Conservation (phyloP, 495 filamentous ascomycete species). For the Tuber aestivum region DNA sequence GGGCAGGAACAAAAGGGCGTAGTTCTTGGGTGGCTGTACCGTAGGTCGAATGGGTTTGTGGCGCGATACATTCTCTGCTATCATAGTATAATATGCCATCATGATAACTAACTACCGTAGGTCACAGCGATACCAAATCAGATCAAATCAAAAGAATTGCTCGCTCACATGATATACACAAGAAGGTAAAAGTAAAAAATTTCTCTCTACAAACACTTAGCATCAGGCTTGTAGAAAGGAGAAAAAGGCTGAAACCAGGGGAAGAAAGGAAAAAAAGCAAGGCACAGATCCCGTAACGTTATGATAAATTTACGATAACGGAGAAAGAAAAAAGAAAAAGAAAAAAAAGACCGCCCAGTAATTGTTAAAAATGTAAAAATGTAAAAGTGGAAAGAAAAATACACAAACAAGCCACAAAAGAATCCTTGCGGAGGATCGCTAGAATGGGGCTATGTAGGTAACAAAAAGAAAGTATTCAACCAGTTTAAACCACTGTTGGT, state of each 20-base stretch:
- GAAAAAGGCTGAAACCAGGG: background rate
- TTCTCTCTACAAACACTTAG: background rate
- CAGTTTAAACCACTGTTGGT: background rate
- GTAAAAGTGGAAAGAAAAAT: background rate
- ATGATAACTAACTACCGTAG: background rate
- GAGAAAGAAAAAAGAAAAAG: constrained; percentile 8
- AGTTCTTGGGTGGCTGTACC: no score
- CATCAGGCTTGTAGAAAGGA: background rate
- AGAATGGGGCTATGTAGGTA: background rate
- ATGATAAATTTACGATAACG: background rate
- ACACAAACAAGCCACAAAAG: constrained; percentile 7
- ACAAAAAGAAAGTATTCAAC: background rate
- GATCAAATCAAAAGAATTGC: background rate
- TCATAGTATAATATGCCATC: background rate
- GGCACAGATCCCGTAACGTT: background rate
- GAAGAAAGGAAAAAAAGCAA: background rate
- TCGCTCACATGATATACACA: background rate
- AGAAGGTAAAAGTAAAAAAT: background rate
- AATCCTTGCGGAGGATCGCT: background rate
- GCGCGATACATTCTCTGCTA: background rate
- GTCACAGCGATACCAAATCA: background rate
- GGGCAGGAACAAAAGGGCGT: background rate
- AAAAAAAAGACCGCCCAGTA: background rate
- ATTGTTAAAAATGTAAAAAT: background rate
- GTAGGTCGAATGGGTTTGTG: background rate